Percentiles rank a stretch among this genome's conserved stretches.
Conservation (phyloP, 1,284 basidiomycete species). For the Pterula multifida region DNA sequence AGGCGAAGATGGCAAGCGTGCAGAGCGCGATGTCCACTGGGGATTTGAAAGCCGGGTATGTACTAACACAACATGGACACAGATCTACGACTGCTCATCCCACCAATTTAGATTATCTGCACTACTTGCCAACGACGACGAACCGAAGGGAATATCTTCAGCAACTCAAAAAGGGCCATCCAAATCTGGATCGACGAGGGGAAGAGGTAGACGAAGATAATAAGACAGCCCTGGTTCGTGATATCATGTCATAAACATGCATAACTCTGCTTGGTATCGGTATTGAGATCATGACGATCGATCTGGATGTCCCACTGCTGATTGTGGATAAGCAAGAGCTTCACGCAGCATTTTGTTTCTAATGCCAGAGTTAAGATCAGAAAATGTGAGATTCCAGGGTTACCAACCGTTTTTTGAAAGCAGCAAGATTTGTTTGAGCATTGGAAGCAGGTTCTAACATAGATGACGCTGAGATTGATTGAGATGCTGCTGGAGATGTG, state of each 20-base stretch:
- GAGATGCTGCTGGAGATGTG: constrained; percentile 29
- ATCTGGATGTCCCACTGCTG: background rate
- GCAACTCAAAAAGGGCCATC: background rate
- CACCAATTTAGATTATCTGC: constrained; percentile 30
- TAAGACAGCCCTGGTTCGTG: background rate
- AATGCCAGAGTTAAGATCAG: background rate
- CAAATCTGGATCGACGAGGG: background rate
- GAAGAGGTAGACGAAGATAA: background rate
- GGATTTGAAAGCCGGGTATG: constrained; percentile 45
- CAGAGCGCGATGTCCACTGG: constrained; percentile 50
- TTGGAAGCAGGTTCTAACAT: background rate
- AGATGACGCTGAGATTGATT: constrained; percentile 20
- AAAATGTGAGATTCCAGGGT: background rate
- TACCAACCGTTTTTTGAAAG: constrained; percentile 1
- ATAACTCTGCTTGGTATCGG: too few species aligned
- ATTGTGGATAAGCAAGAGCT: background rate
- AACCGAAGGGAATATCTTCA: background rate
- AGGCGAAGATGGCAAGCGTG: constrained; percentile 45
- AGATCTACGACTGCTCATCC: constrained; percentile 9
- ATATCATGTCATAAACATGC: background rate
- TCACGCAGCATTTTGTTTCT: background rate
- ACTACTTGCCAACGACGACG: constrained; percentile 12
- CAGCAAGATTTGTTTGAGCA: constrained; percentile 3
- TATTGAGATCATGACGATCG: too few species aligned
- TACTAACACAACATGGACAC: background rate